Percentiles rank a stretch among this genome's conserved stretches.
Evolutionary conservation across 2,329 filamentous ascomycete species (phyloP).

Genomic region (Thermoascus crustaceus): DNA sequence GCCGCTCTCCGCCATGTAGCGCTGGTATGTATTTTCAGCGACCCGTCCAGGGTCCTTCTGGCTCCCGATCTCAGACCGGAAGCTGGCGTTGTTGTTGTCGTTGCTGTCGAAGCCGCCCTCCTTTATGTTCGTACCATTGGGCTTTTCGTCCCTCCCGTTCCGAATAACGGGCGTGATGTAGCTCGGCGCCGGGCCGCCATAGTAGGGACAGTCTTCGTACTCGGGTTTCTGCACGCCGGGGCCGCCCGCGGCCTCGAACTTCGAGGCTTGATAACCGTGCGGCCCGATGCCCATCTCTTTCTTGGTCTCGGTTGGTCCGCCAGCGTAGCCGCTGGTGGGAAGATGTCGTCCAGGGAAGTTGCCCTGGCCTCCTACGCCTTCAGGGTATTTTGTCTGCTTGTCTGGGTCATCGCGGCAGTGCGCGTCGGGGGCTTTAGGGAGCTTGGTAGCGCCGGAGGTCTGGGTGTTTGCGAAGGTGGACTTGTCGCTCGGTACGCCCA

Average conservation of each 20-base stretch:
- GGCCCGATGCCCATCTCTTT: constrained; percentile 18
- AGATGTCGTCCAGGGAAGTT: constrained; percentile 30
- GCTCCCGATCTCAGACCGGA: constrained; percentile 45
- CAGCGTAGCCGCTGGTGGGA: constrained; percentile 25
- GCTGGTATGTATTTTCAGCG: constrained; percentile 34
- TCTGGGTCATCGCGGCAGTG: constrained; percentile 38
- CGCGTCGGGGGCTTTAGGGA: constrained; percentile 42
- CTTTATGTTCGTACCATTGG: constrained; percentile 45
- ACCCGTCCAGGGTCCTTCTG: constrained; percentile 48
- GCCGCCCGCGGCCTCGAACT: constrained; percentile 13
- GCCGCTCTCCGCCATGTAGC: constrained; percentile 20
- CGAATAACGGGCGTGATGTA: constrained; percentile 30
- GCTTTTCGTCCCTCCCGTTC: constrained; percentile 30
- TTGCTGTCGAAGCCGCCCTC: constrained; percentile 40
- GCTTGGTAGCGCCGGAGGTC: constrained; percentile 44
- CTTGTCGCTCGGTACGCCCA: constrained; percentile 42
- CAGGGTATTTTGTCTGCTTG: constrained; percentile 36
- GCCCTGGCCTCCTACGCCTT: constrained; percentile 31
- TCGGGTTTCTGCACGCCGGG: constrained; percentile 19
- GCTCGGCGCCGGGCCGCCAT: constrained; percentile 27
- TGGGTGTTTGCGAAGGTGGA: constrained; percentile 51
- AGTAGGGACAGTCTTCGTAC: constrained; percentile 20
- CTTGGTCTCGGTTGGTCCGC: constrained; percentile 27
- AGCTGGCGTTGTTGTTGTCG: constrained; percentile 42
- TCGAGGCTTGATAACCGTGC: constrained; percentile 15